Base-by-base conservation (phyloP, 495 filamentous ascomycete species). In the Poronia punctata region DNA sequence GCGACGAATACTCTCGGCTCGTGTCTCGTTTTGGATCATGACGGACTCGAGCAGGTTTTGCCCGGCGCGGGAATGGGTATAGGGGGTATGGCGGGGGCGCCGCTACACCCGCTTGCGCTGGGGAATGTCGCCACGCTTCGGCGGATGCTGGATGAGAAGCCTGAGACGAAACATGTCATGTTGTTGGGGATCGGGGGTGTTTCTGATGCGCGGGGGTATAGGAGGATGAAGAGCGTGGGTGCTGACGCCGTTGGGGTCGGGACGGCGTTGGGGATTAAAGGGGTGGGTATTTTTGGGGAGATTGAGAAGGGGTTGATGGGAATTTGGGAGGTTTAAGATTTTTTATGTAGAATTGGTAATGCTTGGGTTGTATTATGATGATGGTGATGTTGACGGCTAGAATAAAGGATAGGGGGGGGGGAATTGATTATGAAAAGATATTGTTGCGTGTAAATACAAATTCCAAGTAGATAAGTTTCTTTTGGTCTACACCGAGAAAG, bases 171-270 rank as follows among this genome's bases (percentile, higher is more conserved):
- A 10, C 56, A 64, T 18, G 60, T 86, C 18, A 50, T 55, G 5
- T 60, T 86, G 21, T 74, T 86, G 38, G 83, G 83, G 0, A 69
- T 83, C 3, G 83, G 83, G 0, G 83, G 83, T 1, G 83, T 86
- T 1, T 49, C 56, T 15, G 79, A 83, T 56, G 60, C 46, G 3
- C 71, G 46, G 5, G 80, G 79, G 26, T 82, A 67, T 52, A 44
- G 57, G 46, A 57, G 82, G 43, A 85, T 86, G 83, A 60, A 64
- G 27, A 55, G 46, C n/a, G 79, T 71, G 3, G 83, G 83, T 1
- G 83, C 80, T 0, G 62, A 43, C 11, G 75, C 68, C 0, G 82
- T 84, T 0, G 83, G 70, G 0, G 64, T 85, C 3, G 83, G 71
- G 4, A 85, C 79, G 7, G 82, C 74, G 26, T 49, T 84, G 19